phyloP scores from a whole-genome alignment of 257 asterid species.

The Nicotiana undulata region DNA sequence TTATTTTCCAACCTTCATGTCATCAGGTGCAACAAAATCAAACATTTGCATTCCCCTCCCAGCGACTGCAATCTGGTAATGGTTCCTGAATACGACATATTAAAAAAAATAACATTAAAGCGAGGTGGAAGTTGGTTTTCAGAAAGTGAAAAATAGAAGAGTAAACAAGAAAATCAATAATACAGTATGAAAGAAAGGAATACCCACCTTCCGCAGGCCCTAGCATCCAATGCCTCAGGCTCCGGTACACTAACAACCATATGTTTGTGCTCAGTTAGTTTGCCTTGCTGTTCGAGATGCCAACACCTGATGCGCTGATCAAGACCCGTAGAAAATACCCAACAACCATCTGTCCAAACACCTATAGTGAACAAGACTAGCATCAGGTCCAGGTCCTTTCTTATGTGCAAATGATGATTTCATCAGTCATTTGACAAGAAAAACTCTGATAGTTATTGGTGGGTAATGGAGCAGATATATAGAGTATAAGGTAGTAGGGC shows the following conservation, averaged over 20 bases:
- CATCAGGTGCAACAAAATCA: conserved; percentile 40
- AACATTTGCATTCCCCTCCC: conserved; percentile 98
- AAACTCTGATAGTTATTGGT: neutral
- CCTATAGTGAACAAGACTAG: conserved; percentile 29
- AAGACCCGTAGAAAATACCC: conserved; percentile 89
- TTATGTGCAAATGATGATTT: neutral
- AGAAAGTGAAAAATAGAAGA: neutral
- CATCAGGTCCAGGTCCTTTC: neutral
- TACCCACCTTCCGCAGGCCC: conserved; percentile 48
- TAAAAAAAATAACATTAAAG: neutral
- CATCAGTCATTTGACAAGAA: neutral
- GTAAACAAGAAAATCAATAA: neutral
- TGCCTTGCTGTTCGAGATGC: conserved; percentile 37
- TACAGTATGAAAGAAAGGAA: neutral
- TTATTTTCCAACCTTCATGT: conserved; percentile 7
- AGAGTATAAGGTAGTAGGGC: neutral
- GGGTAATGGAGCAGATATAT: neutral
- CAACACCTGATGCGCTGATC: conserved; percentile 95
- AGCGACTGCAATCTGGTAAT: conserved; percentile 78
- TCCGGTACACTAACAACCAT: conserved; percentile 79
- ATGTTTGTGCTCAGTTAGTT: conserved; percentile 51
- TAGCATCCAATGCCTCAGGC: conserved; percentile 90
- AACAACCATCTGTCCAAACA: conserved; percentile 86
- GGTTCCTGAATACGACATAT: conserved; percentile 35
- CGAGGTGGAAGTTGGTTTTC: neutral